Evolutionary conservation across 2,329 filamentous ascomycete genomes (phyloP).

Genomic region (Colletotrichum sp.): DNA sequence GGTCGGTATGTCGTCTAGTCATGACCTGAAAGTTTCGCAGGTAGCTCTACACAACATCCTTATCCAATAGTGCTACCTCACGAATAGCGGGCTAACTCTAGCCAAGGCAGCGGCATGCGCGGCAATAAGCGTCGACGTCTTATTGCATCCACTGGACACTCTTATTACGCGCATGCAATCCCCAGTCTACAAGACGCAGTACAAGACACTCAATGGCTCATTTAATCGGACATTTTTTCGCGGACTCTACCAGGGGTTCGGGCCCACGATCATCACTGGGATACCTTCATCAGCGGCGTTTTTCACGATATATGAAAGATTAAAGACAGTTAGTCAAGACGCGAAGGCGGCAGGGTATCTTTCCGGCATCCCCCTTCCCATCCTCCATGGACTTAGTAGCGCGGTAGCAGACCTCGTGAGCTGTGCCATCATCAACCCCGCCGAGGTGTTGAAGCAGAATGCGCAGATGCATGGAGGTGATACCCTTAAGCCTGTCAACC

Average conservation of each 20-base stretch:
- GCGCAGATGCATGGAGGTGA: constrained; percentile 19
- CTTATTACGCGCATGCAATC: constrained; percentile 25
- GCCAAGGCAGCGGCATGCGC: constrained; percentile 3
- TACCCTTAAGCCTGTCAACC: neutral
- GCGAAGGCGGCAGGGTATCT: neutral
- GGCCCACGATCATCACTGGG: constrained; percentile 21
- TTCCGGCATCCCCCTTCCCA: constrained; percentile 4
- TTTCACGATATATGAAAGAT: constrained; percentile 24
- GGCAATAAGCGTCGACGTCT: constrained; percentile 12
- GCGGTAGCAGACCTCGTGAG: constrained; percentile 21
- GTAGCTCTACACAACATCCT: neutral
- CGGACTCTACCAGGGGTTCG: constrained; percentile 25
- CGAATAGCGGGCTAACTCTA: neutral
- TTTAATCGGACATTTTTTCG: constrained; percentile 16
- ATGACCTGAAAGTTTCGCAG: neutral
- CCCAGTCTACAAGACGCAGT: constrained; percentile 16
- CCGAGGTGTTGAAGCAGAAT: constrained; percentile 26
- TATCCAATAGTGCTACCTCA: neutral
- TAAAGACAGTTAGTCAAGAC: neutral
- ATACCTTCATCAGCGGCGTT: constrained; percentile 22
- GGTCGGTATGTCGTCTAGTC: neutral
- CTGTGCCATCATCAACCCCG: constrained; percentile 23
- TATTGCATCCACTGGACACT: constrained; percentile 25
- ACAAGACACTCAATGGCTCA: constrained; percentile 11
- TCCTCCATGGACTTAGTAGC: constrained; percentile 19